phyloP scores from a whole-genome alignment of 164 flowering plant genomes.

The Tetracentron sinense region DNA sequence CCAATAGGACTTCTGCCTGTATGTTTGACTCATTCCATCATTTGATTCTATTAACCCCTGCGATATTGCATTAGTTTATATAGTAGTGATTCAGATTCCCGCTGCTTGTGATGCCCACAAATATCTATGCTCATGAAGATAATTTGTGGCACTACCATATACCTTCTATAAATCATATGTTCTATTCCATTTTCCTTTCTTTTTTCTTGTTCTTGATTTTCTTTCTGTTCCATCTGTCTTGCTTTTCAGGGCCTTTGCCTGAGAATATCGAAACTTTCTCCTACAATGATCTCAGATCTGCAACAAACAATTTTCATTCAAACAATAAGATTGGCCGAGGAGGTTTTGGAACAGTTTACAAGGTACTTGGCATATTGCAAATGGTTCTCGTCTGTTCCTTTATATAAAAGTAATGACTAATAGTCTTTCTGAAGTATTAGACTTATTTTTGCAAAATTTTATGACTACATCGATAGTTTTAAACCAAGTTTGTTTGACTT shows the following conservation, averaged over 20 bases:
- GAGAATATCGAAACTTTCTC: conserved; percentile 39
- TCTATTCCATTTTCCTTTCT: neutral
- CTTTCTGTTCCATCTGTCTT: neutral
- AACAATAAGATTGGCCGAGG: conserved; percentile 69
- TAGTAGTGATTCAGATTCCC: neutral
- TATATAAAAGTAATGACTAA: neutral
- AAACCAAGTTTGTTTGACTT: too few species aligned
- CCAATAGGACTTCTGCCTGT: neutral
- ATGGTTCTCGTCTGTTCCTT: neutral
- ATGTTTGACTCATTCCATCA: neutral
- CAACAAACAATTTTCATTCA: conserved; percentile 50
- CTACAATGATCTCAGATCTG: conserved; percentile 48
- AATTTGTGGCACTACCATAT: neutral
- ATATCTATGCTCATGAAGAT: neutral
- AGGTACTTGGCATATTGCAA: conserved; percentile 35
- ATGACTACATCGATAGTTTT: neutral
- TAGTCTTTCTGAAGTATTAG: neutral
- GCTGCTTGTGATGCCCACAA: neutral
- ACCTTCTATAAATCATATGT: too few species aligned
- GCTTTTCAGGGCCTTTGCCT: conserved; percentile 29
- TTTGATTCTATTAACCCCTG: too few species aligned
- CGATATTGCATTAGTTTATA: too few species aligned
- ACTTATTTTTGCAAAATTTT: neutral
- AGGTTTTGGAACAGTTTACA: conserved; percentile 76
- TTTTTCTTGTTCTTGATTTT: neutral